A percentile compares a stretch with the other conserved stretches of the same genome.
These are phyloP conservation scores for Ceratocystis harringtonii DNA, from an alignment of 2,329 filamentous ascomycete genomes.

Conservation along the genomic window DNA sequence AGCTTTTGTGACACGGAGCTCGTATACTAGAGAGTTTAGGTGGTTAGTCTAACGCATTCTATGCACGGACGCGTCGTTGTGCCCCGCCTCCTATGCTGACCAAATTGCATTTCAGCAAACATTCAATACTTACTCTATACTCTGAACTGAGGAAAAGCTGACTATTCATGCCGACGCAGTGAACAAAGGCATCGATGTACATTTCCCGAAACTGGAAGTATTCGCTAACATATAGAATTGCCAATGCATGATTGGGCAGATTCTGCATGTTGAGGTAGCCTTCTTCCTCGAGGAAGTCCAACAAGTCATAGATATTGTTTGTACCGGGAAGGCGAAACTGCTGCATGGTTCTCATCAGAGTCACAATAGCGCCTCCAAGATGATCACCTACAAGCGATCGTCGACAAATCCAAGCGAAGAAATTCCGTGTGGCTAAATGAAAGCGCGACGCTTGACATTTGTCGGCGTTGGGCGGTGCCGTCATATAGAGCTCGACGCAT, in stretches of 20 bases:
- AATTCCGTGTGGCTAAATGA: conserved; percentile 56
- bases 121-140: conserved; percentile 37
- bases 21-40: conserved; percentile 21
- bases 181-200: conserved; percentile 59
- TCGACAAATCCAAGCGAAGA: conserved; percentile 55
- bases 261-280: conserved; percentile 54
- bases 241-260: conserved; percentile 53
- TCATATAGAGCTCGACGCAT: conserved; percentile 51
- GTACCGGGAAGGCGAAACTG: conserved; percentile 40
- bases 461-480: conserved; percentile 40
- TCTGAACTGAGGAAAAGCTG: conserved; percentile 41
- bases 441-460: conserved; percentile 43
- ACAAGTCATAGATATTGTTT: conserved; percentile 46
- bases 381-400: conserved; percentile 52
- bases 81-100: neutral
- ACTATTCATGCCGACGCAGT: conserved; percentile 65
- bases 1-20: conserved; percentile 45
- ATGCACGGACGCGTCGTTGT: neutral
- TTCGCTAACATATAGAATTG: conserved; percentile 53
- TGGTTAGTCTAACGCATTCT: neutral
- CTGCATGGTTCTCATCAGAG: conserved; percentile 49
- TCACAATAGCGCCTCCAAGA: conserved; percentile 48
- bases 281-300: conserved; percentile 51
- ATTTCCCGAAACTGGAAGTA: conserved; percentile 45
- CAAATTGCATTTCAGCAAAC: no score